Percentiles rank a stretch among this genome's conserved stretches.
phyloP scores from a whole-genome alignment of 441 rosid genomes.

The Pelargonium cotyledonis region DNA sequence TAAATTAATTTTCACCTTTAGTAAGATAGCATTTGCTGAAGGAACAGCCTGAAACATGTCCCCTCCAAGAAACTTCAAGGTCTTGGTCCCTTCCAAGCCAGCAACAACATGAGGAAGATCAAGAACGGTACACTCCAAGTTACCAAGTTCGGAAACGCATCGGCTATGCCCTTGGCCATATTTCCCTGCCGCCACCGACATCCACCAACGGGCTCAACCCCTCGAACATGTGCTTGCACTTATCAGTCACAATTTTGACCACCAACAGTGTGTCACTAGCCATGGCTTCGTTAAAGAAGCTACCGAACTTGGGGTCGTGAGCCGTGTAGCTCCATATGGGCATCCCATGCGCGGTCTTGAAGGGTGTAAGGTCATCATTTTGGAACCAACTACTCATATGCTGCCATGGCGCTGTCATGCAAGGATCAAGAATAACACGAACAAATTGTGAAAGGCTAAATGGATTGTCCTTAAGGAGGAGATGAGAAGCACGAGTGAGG shows the following conservation, averaged over 20 bases:
- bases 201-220: slow-evolving; percentile 29
- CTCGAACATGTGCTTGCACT: slow-evolving; percentile 17
- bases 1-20: slow-evolving; percentile 33
- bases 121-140: slow-evolving; percentile 29
- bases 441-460: slow-evolving; percentile 5
- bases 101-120: slow-evolving; percentile 42
- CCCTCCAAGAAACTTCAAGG: slow-evolving; percentile 32
- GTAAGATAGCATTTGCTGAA: slow-evolving; percentile 25
- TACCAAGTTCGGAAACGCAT: slow-evolving; percentile 10
- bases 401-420: slow-evolving; percentile 9
- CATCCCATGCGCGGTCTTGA: slow-evolving; percentile 15
- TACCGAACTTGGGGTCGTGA: slow-evolving; percentile 7
- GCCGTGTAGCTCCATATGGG: slow-evolving; percentile 4
- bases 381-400: slow-evolving; percentile 26
- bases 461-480: slow-evolving; percentile 21
- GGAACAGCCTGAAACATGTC: slow-evolving; percentile 43
- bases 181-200: slow-evolving; percentile 32
- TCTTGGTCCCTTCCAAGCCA: slow-evolving; percentile 20
- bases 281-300: slow-evolving; percentile 17
- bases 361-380: slow-evolving; percentile 16
- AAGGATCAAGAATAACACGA: slow-evolving; percentile 5
- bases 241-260: not conserved
- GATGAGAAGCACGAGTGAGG: slow-evolving; percentile 19
- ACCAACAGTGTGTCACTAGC: slow-evolving; percentile 18
- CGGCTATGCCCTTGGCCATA: slow-evolving; percentile 19